Evolutionary conservation across 176 grass and related monocot species (phyloP).

Genomic region (Oropetium thomaeum): DNA sequence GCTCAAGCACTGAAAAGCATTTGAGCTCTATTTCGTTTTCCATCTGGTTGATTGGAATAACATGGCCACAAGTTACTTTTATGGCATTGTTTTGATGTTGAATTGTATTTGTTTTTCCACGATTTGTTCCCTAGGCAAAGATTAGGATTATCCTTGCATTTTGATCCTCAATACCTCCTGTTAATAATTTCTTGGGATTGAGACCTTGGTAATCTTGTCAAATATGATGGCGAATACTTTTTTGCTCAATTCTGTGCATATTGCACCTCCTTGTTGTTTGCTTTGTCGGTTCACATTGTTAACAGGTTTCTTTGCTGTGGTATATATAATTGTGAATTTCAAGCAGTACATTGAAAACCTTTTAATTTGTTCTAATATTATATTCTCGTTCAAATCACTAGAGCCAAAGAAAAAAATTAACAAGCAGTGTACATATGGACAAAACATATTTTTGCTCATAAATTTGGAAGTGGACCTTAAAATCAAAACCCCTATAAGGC

Average conservation of each 20-base stretch:
- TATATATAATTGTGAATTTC: background rate
- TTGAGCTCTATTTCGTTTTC: background rate
- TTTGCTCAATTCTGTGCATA: background rate
- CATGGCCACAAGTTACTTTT: background rate
- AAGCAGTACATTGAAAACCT: background rate
- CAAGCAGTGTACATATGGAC: too few relatives aligned
- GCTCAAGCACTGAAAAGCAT: conserved; percentile 52
- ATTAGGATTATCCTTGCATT: conserved; percentile 16
- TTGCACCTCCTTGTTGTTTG: background rate
- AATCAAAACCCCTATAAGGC: too few relatives aligned
- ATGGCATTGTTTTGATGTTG: conserved; percentile 34
- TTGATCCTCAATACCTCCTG: conserved; percentile 10
- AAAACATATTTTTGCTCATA: too few relatives aligned
- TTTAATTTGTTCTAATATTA: background rate
- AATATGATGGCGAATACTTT: background rate
- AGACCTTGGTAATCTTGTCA: conserved; percentile 1
- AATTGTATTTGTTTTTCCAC: background rate
- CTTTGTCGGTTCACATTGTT: background rate
- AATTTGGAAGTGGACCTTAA: too few relatives aligned
- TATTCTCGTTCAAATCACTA: background rate
- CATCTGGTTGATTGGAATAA: conserved; percentile 45
- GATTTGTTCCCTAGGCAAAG: conserved; percentile 16
- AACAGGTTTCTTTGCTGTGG: conserved; percentile 9
- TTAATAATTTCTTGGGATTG: conserved; percentile 35
- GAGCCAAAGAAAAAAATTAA: too few relatives aligned